These are phyloP conservation scores for Maudiozyma pseudohumilis DNA, from an alignment of 805 yeast species.

Conservation along the genomic window DNA sequence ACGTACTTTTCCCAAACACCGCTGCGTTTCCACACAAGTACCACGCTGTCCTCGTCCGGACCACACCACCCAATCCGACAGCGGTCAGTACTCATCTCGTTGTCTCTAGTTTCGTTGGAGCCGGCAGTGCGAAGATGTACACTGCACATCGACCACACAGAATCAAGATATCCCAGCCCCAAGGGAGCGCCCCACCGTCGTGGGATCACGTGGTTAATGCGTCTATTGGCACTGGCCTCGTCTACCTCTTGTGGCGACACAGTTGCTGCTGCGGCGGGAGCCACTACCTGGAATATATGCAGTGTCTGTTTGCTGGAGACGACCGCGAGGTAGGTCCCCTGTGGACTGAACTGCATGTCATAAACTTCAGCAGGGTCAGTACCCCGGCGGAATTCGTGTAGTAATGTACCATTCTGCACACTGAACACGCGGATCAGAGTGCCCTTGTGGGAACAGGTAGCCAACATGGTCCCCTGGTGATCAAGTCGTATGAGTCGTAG, in stretches of 20 bases:
- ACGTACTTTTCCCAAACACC: constrained; percentile 83
- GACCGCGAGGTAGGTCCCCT: constrained; percentile 69
- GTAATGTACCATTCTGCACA: constrained; percentile 46
- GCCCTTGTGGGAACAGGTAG: constrained; percentile 86
- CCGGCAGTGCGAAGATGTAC: too few species aligned
- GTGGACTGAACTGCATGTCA: constrained; percentile 75
- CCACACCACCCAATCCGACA: constrained; percentile 33
- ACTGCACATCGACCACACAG: constrained; percentile 84
- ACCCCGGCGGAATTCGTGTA: constrained; percentile 87
- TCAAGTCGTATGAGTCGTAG: constrained; percentile 61
- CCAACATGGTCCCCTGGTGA: constrained; percentile 66
- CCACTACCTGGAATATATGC: constrained; percentile 66
- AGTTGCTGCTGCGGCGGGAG: too few species aligned
- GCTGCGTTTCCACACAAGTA: constrained; percentile 63
- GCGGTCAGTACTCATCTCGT: too few species aligned
- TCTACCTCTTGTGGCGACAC: too few species aligned
- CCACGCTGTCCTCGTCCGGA: constrained; percentile 47
- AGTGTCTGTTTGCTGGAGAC: constrained; percentile 83
- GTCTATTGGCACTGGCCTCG: too few species aligned
- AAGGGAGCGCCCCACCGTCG: constrained; percentile 47
- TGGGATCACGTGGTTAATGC: constrained; percentile 46
- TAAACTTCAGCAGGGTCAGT: constrained; percentile 74
- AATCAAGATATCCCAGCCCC: constrained; percentile 70
- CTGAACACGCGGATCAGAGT: constrained; percentile 79
- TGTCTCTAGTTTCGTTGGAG: too few species aligned